A percentile compares a stretch with the other conserved stretches of the same genome.
Evolutionary conservation across 257 asterid species (phyloP).

Genomic region (Rehmannia glutinosa): DNA sequence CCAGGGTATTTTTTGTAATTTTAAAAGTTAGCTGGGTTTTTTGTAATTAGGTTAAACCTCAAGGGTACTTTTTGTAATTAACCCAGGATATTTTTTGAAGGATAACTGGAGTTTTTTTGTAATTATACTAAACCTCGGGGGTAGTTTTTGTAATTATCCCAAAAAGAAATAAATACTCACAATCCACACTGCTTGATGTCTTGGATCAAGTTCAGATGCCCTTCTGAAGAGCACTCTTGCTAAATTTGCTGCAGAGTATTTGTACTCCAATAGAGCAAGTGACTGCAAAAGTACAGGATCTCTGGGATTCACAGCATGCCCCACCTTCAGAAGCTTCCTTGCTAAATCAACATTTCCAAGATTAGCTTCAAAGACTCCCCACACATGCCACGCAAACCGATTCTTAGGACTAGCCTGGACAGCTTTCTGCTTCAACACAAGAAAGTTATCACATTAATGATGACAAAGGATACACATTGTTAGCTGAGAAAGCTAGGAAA

Average conservation of each 20-base stretch:
- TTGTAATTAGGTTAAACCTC: no score
- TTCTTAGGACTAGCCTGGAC: slow-evolving; percentile 97
- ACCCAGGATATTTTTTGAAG: no score
- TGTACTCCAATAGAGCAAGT: slow-evolving; percentile 76
- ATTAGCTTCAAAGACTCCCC: slow-evolving; percentile 94
- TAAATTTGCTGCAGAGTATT: slow-evolving; percentile 62
- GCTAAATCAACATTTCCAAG: slow-evolving; percentile 66
- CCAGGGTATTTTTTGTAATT: no score
- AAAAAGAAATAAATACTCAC: slow-evolving; percentile 45
- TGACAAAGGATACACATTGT: neutral
- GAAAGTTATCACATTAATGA: neutral
- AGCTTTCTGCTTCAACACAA: slow-evolving; percentile 54
- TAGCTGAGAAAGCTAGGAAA: no score
- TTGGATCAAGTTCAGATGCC: slow-evolving; percentile 82
- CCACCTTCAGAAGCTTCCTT: slow-evolving; percentile 81
- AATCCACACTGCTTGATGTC: slow-evolving; percentile 96
- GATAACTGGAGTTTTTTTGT: no score
- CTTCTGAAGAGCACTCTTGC: slow-evolving; percentile 70
- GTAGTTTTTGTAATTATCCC: no score
- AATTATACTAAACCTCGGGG: no score
- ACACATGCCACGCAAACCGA: slow-evolving; percentile 97
- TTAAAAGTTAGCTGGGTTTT: no score
- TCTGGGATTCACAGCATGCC: slow-evolving; percentile 84
- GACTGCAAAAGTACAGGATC: slow-evolving; percentile 97
- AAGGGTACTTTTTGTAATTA: no score